Base-by-base conservation (phyloP, 1,139 yeast genomes). In the Zygosaccharomyces sapae region DNA sequence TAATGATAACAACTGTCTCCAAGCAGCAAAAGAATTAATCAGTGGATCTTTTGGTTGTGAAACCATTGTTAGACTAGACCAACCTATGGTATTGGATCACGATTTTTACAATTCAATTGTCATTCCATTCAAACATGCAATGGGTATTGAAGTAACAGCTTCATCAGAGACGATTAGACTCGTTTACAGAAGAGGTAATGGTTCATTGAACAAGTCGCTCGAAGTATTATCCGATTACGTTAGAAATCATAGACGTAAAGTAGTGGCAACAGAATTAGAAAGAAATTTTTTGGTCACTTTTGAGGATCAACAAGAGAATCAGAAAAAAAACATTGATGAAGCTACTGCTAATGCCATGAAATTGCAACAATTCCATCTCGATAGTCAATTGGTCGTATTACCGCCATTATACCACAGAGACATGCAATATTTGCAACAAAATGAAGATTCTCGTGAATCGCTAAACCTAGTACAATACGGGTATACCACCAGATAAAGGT, bases 21-120 rank as follows among this genome's bases (percentile, higher is more conserved):
- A 44, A 9, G 66, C 65, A 1, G 58, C 59, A 8, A 44, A 51
- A 18, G 59, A 57, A 38, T 44, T 62, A 13, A 44, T 55, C 19
- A 47, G 49, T 12, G 39, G 48, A 8, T 41, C 44, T 19, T 56
- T 55, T 46, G 61, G 60, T 6, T 34, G 38, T 19, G 63, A 59
- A 45, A 50, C 48, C 10, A 55, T 55, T 31, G 30, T 58, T 5
- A 38, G 39, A 13, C 24, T 57, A 13, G 45, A 49, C 33, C 39
- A 41, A 16, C 37, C 50, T 5, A 31, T 51, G 12, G 45, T 46
- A n/a, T 20, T 37, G 20, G 40, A 34, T 8, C 36, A 43, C 10
- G 52, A 49, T 5, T 43, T 55, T 33, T 45, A 47, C 37, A 52
- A 56, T 44, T 33, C 43, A 2, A 47, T 58, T 4, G 51, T 51